Evolutionary conservation across 371 early-diverging fungal genomes (phyloP), one percentile per base, ranked within the genome.

Genomic region (Funneliformis caledonium): DNA sequence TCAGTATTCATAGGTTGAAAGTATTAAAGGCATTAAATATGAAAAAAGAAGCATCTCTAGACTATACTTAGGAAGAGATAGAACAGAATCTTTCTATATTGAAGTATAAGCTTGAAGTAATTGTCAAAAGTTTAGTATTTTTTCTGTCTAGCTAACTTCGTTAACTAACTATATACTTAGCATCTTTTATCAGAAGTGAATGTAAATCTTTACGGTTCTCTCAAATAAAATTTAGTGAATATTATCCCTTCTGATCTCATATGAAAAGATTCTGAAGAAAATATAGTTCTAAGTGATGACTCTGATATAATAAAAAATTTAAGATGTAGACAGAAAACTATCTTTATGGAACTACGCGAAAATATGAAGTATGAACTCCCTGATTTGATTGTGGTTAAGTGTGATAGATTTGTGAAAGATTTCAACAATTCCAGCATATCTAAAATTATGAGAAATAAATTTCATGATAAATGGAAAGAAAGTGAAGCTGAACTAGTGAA

Each of bases 401-500:
- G 78, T 52, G 10, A 78, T 48, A 52, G 68, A 69, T 78, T 78
- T 78, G n/a, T 78, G n/a, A 68, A 42, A 52, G 33, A 52, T 48
- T 78, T 78, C 43, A 62, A 45, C 52, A 67, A 67, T 42, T 68
- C 59, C 6, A 69, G 68, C 68, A 48, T 69, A 43, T 78, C 42
- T 12, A 37, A 10, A 16, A 69, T 26, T 68, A 78, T 52, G 3
- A 56, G 52, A 19, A 78, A 78, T 52, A 50, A 50, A 26, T 78
- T 68, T 68, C 52, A 78, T 50, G 45, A 68, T 45, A 78, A 78
- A 78, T 78, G 69, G 45, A 62, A 76, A 76, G 64, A 76, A 62
- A 62, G 47, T 47, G 59, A 50, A 37, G 16, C 16, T 78, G 16
- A 64, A 52, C 33, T 78, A 12, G 14, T 78, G 37, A 37, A 78